Evolutionary conservation across 768 basidiomycete species (phyloP).

Genomic region (Lyophyllum decastes): DNA sequence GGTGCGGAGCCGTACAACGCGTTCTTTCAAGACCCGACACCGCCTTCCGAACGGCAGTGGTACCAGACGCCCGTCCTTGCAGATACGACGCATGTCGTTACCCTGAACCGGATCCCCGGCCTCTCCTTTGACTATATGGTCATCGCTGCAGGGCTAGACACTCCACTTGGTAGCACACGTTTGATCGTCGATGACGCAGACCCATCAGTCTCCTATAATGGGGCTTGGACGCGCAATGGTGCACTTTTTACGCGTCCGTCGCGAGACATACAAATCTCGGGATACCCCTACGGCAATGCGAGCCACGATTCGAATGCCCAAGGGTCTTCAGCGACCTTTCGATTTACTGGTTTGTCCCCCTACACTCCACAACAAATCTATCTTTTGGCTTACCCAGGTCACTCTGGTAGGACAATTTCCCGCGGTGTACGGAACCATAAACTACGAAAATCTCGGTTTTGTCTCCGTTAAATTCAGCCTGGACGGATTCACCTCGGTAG

Average conservation of each 20-base stretch:
- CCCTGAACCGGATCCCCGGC: constrained; percentile 19
- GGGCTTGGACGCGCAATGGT: too few species aligned
- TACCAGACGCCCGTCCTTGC: constrained; percentile 21
- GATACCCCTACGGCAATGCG: constrained; percentile 27
- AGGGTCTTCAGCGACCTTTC: constrained; percentile 25
- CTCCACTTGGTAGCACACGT: constrained; percentile 18
- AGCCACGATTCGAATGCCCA: constrained; percentile 21
- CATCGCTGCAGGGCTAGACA: constrained; percentile 20
- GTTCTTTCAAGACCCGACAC: too few species aligned
- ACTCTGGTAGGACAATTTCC: too few species aligned
- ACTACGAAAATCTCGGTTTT: too few species aligned
- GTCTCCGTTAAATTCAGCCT: too few species aligned
- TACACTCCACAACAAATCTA: too few species aligned
- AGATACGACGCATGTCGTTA: constrained; percentile 21
- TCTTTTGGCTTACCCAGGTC: too few species aligned
- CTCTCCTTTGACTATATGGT: constrained; percentile 22
- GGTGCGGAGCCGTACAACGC: too few species aligned
- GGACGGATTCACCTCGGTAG: too few species aligned
- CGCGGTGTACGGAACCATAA: too few species aligned
- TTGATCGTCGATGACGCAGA: constrained; percentile 27
- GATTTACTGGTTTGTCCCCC: constrained; percentile 24
- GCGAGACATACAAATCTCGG: constrained; percentile 1
- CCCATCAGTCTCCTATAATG: constrained; percentile 15
- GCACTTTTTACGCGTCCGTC: too few species aligned
- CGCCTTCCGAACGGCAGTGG: too few species aligned